Base-by-base conservation (phyloP, 2,329 filamentous ascomycete genomes). In the Fusarium illudens region DNA sequence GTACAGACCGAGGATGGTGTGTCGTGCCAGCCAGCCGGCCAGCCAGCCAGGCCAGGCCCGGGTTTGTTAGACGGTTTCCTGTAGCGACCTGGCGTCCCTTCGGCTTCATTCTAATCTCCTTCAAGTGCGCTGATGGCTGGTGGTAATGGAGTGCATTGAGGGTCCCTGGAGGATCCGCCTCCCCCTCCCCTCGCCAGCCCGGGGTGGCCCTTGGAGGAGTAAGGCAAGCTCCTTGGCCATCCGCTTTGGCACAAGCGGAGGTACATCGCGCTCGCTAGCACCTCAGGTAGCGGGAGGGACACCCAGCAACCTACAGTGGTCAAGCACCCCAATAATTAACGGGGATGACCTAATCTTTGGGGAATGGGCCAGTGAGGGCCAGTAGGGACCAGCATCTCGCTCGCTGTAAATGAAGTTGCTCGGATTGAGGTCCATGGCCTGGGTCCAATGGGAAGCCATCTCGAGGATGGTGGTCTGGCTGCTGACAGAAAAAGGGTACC, bases 121-220 rank as follows among this genome's bases (percentile, higher is more conserved):
- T 57, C 27, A 50, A 58, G 29, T 67, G 51, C 48, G 30, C 36
- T 60, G 66, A 58, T 50, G 48, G 13, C 33, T 42, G 34, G 63
- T 65, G 48, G 33, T 57, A 62, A 68, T 68, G 42, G 58, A 62
- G 60, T 60, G 55, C 54, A 58, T 61, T 20, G 36, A 59, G 37
- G 48, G 55, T 69, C 51, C 62, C 66, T 69, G 48, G 42, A 39
- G 55, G 54, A 30, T 46, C 55, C 66, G 66, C 66, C 55, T 67
- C 62, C 52, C 36, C 50, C 25, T 34, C 32, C 15, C 32, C 32
- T 4, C 25, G 25, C 25, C 4, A 27, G 25, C 37, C 66, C 50
- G 58, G 65, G 65, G 58, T 65, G 19, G 33, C 44, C 39, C 60
- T 58, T 52, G 62, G 20, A 34, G 50, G 55, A 39, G 13, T 50